Base-by-base conservation (phyloP, 129 eudicot species). In the Flaveria robusta region DNA sequence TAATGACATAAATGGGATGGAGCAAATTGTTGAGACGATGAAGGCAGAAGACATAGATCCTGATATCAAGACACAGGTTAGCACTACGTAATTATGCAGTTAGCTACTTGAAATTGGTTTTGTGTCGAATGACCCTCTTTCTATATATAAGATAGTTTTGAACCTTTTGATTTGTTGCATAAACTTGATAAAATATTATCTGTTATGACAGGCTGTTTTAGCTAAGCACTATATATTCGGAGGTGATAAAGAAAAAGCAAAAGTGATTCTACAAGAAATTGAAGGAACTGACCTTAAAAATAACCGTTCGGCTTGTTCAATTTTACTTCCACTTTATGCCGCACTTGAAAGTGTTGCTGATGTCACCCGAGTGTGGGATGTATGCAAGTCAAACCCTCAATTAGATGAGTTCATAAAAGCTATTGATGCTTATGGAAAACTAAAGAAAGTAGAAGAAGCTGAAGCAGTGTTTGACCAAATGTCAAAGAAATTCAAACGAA, bases 371-470 rank as follows among this genome's bases (percentile, higher is more conserved):
- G 73, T 91, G 65, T 94, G 97, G 98, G 70, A 80, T 26, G 49
- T 79, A n/a, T 87, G 93, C 55, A 73, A 86, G 77, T 27, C 87
- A 1, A 83, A 83, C 26, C 84, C 92, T 47, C 77, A 59, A 11
- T 7, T 63, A 1, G 51, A n/a, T 0, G 98, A 94, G 23, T 87
- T 72, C 69, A 16, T 81, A 51, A 73, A 82, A 73, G 96, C 90
- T 6, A 84, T 94, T 37, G 84, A 79, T 65, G 96, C 98, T 27
- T 94, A 79, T 82, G 98, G 96, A n/a, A 86, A 72, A 56, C 88
- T 94, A 24, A 83, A 87, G 41, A 86, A 83, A 39, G 42, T 89
- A 27, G 96, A 85, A 68, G 84, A 91, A 72, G 97, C 97, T 8
- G 98, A 94, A 70, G 88, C 84, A 2, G 88, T 85, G 22, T 94